Evolutionary conservation across 805 yeast genomes (phyloP).

Genomic region (Candida gorgasii): DNA sequence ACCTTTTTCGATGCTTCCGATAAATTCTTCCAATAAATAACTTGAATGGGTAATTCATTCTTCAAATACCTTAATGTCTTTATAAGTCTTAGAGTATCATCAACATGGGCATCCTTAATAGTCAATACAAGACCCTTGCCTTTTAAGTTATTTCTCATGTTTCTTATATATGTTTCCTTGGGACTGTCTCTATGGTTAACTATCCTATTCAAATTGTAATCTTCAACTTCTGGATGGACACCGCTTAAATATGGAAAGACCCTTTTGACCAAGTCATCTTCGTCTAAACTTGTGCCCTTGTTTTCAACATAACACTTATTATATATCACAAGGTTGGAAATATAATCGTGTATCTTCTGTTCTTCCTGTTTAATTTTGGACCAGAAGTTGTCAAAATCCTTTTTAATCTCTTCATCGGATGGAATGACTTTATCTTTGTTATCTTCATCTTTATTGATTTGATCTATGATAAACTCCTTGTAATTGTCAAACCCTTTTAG

Average conservation of each 20-base stretch:
- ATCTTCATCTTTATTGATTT: conserved; percentile 4
- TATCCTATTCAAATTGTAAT: conserved; percentile 10
- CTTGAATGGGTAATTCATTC: conserved; percentile 34
- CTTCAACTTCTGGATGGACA: conserved; percentile 20
- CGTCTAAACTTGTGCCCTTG: conserved; percentile 4
- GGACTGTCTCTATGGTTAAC: conserved; percentile 1
- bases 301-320: conserved; percentile 23
- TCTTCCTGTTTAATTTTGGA: conserved; percentile 20
- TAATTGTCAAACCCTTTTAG: conserved; percentile 15
- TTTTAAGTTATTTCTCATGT: conserved; percentile 18
- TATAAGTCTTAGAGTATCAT: conserved; percentile 23
- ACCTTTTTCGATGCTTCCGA: conserved; percentile 24
- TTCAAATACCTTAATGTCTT: conserved; percentile 28
- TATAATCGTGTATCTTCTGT: conserved; percentile 24
- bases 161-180: conserved; percentile 12
- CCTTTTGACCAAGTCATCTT: conserved; percentile 16
- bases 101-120: conserved; percentile 27
- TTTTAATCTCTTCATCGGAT: conserved; percentile 11
- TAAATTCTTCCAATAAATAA: conserved; percentile 28
- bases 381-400: conserved; percentile 16
- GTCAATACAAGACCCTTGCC: conserved; percentile 39
- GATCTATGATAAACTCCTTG: conserved; percentile 9
- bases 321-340: conserved; percentile 25
- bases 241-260: conserved; percentile 27
- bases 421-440: conserved; percentile 3